Evolutionary conservation across 257 asterid species (phyloP), one percentile per base, ranked within the genome.

Genomic region (Fraxinus anomala): DNA sequence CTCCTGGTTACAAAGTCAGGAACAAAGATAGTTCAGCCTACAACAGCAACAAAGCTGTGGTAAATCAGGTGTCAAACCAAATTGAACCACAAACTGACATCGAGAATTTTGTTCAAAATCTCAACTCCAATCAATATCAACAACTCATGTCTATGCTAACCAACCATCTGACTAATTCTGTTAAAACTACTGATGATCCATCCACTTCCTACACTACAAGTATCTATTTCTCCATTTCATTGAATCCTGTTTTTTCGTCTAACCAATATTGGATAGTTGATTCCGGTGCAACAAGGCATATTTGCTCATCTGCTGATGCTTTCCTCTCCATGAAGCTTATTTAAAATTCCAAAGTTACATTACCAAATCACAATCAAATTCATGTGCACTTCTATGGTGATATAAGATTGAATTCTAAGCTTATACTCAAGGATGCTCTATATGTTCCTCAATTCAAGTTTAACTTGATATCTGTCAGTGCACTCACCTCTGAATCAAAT

Each of bases 351-450:
- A 34, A 5, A 0, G 39, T 34, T 34, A 34, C 39, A 34, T 6
- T 34, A 5, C 24, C 1, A 1, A 28, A 28, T 5, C 39, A 34
- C 8, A 34, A 3, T 34, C 8, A 34, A 34, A 34, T 34, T 34
- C 39, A 0, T 5, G 8, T 13, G 1, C 0, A 6, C 31, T 6
- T 21, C 1, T 17, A 5, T 33, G 73, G 73, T 34, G 54, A 70
- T 2, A 24, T 70, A 1, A 6, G 5, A 1, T 10, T 70, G 1
- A 9, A 24, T 31, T 0, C 31, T 1, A 1, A 0, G 0, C 2
- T 70, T 0, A 0, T n/a, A 0, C 6, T 70, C 0, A 0, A 1
- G 0, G 16, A 70, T 34, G 54, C 31, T 6, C 28, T 70, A 1
- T 70, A 70, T 33, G 24, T 70, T 7, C 73, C 51, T 1, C 21